Evolutionary conservation across 2,329 filamentous ascomycete genomes (phyloP).

Genomic region (Gyromitra esculenta): DNA sequence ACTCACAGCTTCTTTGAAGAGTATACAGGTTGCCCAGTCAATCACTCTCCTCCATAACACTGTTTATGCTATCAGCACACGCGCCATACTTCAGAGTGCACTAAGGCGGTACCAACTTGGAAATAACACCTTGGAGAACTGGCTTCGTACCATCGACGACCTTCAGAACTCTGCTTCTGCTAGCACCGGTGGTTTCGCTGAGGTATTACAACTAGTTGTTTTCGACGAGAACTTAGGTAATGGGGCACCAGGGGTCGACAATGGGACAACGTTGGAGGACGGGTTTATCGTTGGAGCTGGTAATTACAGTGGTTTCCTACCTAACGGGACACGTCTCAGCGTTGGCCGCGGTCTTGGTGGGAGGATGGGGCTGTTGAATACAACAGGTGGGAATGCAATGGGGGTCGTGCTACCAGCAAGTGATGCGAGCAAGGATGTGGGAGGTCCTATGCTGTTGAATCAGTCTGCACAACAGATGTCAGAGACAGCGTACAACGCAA

Average conservation of each 20-base stretch:
- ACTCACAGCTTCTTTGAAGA: conserved; percentile 85
- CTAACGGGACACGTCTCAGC: conserved; percentile 57
- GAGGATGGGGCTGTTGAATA: conserved; percentile 52
- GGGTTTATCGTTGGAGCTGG: conserved; percentile 37
- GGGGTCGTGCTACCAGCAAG: conserved; percentile 47
- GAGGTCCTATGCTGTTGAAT: conserved; percentile 44
- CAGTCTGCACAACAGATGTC: conserved; percentile 12
- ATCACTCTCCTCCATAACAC: conserved; percentile 81
- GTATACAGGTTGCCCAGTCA: conserved; percentile 80
- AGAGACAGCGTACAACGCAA: conserved; percentile 40
- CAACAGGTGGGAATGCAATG: conserved; percentile 53
- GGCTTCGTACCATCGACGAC: conserved; percentile 70
- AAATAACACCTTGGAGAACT: conserved; percentile 70
- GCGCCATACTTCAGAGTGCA: conserved; percentile 69
- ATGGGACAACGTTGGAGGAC: conserved; percentile 36
- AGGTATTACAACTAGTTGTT: conserved; percentile 53
- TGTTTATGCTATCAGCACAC: conserved; percentile 75
- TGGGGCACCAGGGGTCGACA: conserved; percentile 64
- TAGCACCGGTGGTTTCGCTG: conserved; percentile 63
- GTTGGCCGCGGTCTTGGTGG: conserved; percentile 49
- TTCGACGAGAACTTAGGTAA: conserved; percentile 53
- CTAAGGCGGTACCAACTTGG: conserved; percentile 64
- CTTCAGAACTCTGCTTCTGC: conserved; percentile 72
- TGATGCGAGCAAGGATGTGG: conserved; percentile 28
- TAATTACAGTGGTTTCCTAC: conserved; percentile 68